Evolutionary conservation across 2,329 filamentous ascomycete species (phyloP).

Genomic region (Fusarium sp.): DNA sequence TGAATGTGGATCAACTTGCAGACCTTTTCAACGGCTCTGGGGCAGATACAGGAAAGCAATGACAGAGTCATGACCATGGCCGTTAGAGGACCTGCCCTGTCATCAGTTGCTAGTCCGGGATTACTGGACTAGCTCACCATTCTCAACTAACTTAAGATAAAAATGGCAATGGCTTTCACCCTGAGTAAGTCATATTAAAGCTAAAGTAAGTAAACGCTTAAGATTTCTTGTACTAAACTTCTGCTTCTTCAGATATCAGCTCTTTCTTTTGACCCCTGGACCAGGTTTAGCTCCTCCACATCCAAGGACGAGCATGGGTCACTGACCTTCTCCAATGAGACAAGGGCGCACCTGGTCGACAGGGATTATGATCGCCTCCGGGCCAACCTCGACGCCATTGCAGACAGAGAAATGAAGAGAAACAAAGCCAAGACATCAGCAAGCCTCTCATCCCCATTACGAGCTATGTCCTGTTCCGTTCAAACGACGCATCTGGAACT

Average conservation of each 20-base stretch:
- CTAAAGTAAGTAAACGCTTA: no score
- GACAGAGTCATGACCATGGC: constrained; percentile 19
- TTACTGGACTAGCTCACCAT: no score
- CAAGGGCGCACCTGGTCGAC: constrained; percentile 22
- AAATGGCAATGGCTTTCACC: no score
- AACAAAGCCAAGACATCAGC: constrained; percentile 7
- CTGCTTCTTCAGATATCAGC: no score
- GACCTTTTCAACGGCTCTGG: constrained; percentile 39
- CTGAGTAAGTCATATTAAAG: no score
- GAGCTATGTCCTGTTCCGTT: constrained; percentile 30
- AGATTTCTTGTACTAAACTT: no score
- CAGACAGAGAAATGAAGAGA: constrained; percentile 11
- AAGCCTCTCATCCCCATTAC: constrained; percentile 23
- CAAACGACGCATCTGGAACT: constrained; percentile 20
- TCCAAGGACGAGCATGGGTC: constrained; percentile 23
- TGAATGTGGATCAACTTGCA: constrained; percentile 52
- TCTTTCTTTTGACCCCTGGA: background rate
- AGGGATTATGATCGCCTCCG: constrained; percentile 28
- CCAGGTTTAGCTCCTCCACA: constrained; percentile 31
- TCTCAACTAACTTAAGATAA: no score
- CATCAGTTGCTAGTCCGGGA: constrained; percentile 7
- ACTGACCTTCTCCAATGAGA: background rate
- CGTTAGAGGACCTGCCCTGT: constrained; percentile 25
- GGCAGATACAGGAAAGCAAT: constrained; percentile 26
- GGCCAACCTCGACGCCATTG: constrained; percentile 20